Evolutionary conservation across 257 asterid genomes (phyloP).

Genomic region (Avicennia marina): DNA sequence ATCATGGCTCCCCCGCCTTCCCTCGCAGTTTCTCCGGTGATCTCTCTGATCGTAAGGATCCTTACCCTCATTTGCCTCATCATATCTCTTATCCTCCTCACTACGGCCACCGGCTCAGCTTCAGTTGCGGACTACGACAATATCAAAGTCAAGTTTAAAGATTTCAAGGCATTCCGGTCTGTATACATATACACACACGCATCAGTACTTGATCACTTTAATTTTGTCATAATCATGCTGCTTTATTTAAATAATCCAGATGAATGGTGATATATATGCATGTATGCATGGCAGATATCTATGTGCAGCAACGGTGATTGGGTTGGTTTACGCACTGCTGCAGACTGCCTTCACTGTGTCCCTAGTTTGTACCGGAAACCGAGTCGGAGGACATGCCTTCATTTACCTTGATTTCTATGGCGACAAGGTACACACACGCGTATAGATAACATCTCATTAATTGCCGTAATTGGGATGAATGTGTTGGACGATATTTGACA

Average conservation of each 20-base stretch:
- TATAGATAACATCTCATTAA: too few relatives aligned
- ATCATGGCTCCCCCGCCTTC: slow-evolving; percentile 38
- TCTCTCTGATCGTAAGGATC: slow-evolving; percentile 32
- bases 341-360: slow-evolving; percentile 25
- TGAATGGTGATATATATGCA: too few relatives aligned
- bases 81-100: slow-evolving; percentile 32
- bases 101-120: slow-evolving; percentile 21
- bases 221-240: not conserved
- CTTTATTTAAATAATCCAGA: not conserved
- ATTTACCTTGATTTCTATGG: slow-evolving; percentile 34
- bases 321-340: slow-evolving; percentile 27
- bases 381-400: slow-evolving; percentile 30
- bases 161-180: slow-evolving; percentile 34
- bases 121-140: not conserved
- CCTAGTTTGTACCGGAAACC: slow-evolving; percentile 31
- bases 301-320: slow-evolving; percentile 27
- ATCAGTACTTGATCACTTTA: not conserved
- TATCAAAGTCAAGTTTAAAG: slow-evolving; percentile 12
- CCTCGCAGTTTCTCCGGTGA: slow-evolving; percentile 23
- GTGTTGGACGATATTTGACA: too few relatives aligned
- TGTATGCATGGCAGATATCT: slow-evolving; percentile 23
- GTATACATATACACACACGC: too few relatives aligned
- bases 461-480: not conserved
- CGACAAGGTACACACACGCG: slow-evolving; percentile 36
- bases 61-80: slow-evolving; percentile 33